Base-by-base conservation (phyloP, 2,329 filamentous ascomycete species). In the Blastomyces gilchristii region DNA sequence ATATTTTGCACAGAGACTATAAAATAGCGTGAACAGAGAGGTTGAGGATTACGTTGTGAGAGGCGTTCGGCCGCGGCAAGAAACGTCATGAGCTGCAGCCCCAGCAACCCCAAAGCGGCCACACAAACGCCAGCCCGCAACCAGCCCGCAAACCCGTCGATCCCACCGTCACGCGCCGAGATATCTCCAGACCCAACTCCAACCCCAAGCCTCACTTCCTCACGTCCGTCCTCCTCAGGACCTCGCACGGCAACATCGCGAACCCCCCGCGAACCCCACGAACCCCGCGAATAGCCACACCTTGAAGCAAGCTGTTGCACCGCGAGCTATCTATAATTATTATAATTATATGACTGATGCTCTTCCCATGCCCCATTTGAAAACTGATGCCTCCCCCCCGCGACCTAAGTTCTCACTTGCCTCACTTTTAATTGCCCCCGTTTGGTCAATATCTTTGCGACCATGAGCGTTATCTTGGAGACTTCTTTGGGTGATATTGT, bases 401-500 rank as follows among this genome's bases (percentile, higher is more conserved):
- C 25, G 16, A 11, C 34, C 25, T 25, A 28, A 47, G 18, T 7
- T 28, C 16, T 14, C 41, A 34, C 7, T 28, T 59, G 57, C 57
- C 43, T 59, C 57, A 49, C 57, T 49, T n/a, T 59, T 59, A 37
- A 18, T 14, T 22, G n/a, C 56, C 37, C 14, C 14, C 25, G 25
- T n/a, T 58, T 12, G 56, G 34, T 39, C 18, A 8, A n/a, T 22
- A 37, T 53, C 50, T 52, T 47, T 4, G 41, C 41, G 67, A 68
- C 62, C 61, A 97, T 97, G 93, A 96, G 91, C 66, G 93, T 96
- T 62, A 83, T 97, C 39, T 82, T 99, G 60, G 93, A 99, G 78
- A 97, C 94, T 43, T 96, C 89, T 64, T 85, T 87, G 1, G 93
- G 93, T 71, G 94, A 99, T 76, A 89, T 99, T 71, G 93, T 96